Base-by-base conservation (phyloP, 2,329 filamentous ascomycete species). In the Chalaropsis thielavioides region DNA sequence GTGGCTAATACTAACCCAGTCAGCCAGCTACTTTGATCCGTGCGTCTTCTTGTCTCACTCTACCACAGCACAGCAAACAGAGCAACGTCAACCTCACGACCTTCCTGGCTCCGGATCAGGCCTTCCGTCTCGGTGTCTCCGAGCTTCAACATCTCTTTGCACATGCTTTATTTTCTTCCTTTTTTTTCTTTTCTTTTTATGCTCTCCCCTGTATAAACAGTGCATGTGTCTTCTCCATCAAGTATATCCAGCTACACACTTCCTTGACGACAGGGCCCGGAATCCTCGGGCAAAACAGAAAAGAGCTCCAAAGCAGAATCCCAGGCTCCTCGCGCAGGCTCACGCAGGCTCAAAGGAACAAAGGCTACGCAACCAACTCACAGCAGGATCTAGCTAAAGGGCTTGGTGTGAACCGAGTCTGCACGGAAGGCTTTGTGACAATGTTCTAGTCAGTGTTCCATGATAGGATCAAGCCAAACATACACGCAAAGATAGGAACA, bases 391-490 rank as follows among this genome's bases (percentile, higher is more conserved):
- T 56, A 7, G 13, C 31, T 35, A 27, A 31, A 35, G 51, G 24
- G 13, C 51, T 35, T 35, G 17, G 11, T 15, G 51, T 56, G 27
- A n/a, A 13, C 24, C 24, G 51, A 31, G 51, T 56, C 51, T 56
- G 51, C 51, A 56, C 51, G 24, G 51, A 56, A 56, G 51, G 51
- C 51, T n/a, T 56, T 8, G 31, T 56, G 51, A 56, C 51, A 56
- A 56, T 56, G 51, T 56, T 56, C 51, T 56, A 56, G 51, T 35
- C 51, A 35, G 17, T 56, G 51, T 56, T 56, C 51, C 27, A 56
- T 56, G 51, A 35, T 24, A 35, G 17, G 31, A n/a, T 15, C 3
- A 56, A 56, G 10, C 17, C 17, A 8, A 56, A 35, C 24, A 56
- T 11, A n/a, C 27, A n/a, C 17, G 27, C 6, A 35, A 35, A 35